Conservation (phyloP, 2,329 filamentous ascomycete genomes). For the Graphilbum fragrans region DNA sequence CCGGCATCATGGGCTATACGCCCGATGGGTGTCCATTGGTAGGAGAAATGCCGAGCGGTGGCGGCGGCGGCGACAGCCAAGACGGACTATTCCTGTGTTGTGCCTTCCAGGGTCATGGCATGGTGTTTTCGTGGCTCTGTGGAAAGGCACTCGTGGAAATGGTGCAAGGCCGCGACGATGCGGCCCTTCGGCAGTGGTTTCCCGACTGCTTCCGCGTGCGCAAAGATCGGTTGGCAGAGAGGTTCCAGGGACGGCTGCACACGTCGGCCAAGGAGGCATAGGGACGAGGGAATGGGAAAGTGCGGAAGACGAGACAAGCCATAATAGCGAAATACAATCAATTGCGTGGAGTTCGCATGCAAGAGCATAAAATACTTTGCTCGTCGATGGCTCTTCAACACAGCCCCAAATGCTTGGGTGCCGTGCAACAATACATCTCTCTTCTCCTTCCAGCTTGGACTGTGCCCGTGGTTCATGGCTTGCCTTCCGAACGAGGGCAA, state of each 20-base stretch:
- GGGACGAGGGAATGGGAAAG: not conserved
- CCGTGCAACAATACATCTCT: no score
- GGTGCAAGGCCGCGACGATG: slow-evolving; percentile 26
- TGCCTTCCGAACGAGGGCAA: no score
- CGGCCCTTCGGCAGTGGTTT: slow-evolving; percentile 33
- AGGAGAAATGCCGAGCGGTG: slow-evolving; percentile 30
- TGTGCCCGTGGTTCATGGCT: no score
- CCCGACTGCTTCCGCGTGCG: slow-evolving; percentile 36
- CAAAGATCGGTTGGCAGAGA: slow-evolving; percentile 26
- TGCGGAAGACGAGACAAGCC: no score
- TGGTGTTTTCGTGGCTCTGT: slow-evolving; percentile 50
- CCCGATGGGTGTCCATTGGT: slow-evolving; percentile 40
- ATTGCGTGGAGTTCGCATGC: no score
- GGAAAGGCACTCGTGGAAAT: slow-evolving; percentile 45
- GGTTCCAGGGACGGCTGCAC: slow-evolving; percentile 20
- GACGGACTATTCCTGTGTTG: slow-evolving; percentile 39
- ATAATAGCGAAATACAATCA: no score
- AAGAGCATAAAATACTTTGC: no score
- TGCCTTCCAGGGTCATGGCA: slow-evolving; percentile 55
- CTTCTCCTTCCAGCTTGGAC: no score
- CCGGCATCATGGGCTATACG: slow-evolving; percentile 45
- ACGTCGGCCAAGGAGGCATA: not conserved
- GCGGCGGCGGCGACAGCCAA: slow-evolving; percentile 17
- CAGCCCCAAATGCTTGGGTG: no score
- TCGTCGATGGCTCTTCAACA: no score